Conservation (phyloP, 176 grass and related monocot genomes). For the Phoenix dactylifera region DNA sequence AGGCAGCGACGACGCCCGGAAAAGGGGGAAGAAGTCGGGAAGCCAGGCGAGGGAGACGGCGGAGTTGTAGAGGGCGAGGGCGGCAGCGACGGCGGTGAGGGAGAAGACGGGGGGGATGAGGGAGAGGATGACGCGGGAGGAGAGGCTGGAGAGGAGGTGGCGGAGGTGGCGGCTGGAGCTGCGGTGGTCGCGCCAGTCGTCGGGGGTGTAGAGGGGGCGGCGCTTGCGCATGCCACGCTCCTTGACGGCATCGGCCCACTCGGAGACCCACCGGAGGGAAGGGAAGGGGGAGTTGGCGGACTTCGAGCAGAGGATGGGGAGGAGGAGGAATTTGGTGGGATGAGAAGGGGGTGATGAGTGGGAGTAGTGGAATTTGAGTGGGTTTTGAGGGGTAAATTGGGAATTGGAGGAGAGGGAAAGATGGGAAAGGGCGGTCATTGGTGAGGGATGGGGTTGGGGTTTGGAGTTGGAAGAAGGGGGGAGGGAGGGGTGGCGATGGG, state of each 20-base stretch:
- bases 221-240: conserved; percentile 56
- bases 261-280: conserved; percentile 22
- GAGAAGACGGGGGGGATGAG: conserved; percentile 74
- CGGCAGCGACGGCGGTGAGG: conserved; percentile 66
- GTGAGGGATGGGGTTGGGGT: neutral
- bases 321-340: neutral
- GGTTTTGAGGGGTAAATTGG: neutral
- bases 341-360: neutral
- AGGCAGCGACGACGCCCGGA: conserved; percentile 59
- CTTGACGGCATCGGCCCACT: conserved; percentile 67
- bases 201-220: conserved; percentile 54
- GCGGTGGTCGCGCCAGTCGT: conserved; percentile 65
- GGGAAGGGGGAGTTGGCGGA: neutral
- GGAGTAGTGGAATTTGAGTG: neutral
- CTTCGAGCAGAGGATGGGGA: conserved; percentile 1
- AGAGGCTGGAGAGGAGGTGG: conserved; percentile 58
- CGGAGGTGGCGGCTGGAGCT: conserved; percentile 81
- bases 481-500: neutral
- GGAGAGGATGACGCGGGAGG: conserved; percentile 87
- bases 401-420: neutral
- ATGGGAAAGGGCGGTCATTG: neutral
- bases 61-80: conserved; percentile 72
- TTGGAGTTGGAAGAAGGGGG: neutral
- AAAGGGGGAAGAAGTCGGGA: conserved; percentile 32
- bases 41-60: conserved; percentile 27